A percentile compares a stretch with the other conserved stretches of the same genome.
Evolutionary conservation across 1,284 basidiomycete species (phyloP).

Genomic region (Gomphus bonarii): DNA sequence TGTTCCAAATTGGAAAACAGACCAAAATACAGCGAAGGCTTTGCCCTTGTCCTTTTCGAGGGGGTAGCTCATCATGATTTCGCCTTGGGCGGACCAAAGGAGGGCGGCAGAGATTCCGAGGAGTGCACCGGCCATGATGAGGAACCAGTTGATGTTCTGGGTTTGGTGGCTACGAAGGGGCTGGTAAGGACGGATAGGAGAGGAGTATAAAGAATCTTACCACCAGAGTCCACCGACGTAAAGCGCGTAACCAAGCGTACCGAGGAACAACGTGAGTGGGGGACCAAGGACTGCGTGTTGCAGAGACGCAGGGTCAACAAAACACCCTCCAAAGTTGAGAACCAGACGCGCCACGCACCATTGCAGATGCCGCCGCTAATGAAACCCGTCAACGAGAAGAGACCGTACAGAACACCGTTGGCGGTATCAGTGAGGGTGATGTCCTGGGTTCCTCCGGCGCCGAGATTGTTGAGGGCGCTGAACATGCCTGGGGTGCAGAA

Average conservation of each 20-base stretch:
- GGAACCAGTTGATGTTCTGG: slow-evolving; percentile 18
- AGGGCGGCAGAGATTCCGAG: slow-evolving; percentile 34
- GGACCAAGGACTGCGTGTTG: slow-evolving; percentile 5
- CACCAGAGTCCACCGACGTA: slow-evolving; percentile 11
- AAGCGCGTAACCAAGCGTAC: slow-evolving; percentile 9
- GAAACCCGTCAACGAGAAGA: slow-evolving; percentile 35
- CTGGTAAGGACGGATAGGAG: not conserved
- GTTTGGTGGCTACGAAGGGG: slow-evolving; percentile 5
- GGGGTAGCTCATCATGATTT: slow-evolving; percentile 33
- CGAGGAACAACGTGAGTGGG: slow-evolving; percentile 7
- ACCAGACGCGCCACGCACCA: slow-evolving; percentile 20
- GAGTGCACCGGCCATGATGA: slow-evolving; percentile 31
- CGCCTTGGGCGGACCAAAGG: slow-evolving; percentile 32
- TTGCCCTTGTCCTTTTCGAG: slow-evolving; percentile 28
- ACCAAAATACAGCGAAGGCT: slow-evolving; percentile 26
- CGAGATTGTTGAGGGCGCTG: slow-evolving; percentile 27
- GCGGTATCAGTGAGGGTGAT: slow-evolving; percentile 30
- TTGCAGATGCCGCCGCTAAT: slow-evolving; percentile 38
- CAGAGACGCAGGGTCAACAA: not conserved
- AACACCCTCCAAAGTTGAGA: not conserved
- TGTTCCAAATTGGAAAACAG: slow-evolving; percentile 27
- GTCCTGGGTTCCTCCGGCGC: slow-evolving; percentile 36
- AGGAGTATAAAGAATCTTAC: not conserved
- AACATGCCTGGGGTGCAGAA: slow-evolving; percentile 19
- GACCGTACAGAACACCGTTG: slow-evolving; percentile 35